Conservation (phyloP, 768 basidiomycete genomes). For the Leccinellum albellum region DNA sequence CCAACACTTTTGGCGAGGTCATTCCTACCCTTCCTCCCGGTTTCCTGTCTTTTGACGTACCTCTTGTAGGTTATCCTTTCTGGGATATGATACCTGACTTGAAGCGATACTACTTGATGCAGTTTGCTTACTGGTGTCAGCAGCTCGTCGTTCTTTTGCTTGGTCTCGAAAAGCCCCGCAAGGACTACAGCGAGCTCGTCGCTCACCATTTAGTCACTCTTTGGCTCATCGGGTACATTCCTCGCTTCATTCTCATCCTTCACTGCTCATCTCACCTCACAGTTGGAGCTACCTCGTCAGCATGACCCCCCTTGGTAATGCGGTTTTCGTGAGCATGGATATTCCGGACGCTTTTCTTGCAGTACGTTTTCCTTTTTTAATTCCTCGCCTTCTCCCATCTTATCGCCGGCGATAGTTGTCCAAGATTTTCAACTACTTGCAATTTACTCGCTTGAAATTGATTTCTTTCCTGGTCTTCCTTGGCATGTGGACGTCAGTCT, state of each 20-base stretch:
- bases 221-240: conserved; percentile 82
- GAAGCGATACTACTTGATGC: conserved; percentile 92
- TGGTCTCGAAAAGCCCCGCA: conserved; percentile 89
- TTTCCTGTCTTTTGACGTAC: background rate
- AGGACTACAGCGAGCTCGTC: conserved; percentile 84
- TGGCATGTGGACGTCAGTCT: conserved; percentile 74
- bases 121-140: conserved; percentile 92
- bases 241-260: background rate
- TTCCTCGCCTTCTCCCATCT: background rate
- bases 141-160: conserved; percentile 84
- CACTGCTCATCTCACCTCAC: conserved; percentile 1
- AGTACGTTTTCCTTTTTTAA: conserved; percentile 39
- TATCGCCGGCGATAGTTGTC: conserved; percentile 49
- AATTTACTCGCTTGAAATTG: conserved; percentile 58
- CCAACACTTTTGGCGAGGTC: conserved; percentile 80
- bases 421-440: conserved; percentile 87
- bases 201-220: conserved; percentile 91
- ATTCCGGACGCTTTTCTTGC: conserved; percentile 87
- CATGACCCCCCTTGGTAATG: conserved; percentile 83
- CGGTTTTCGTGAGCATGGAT: conserved; percentile 96
- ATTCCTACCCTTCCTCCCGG: conserved; percentile 7
- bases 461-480: conserved; percentile 64
- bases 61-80: conserved; percentile 70
- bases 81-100: conserved; percentile 82
- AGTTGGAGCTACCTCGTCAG: conserved; percentile 86